Conservation (phyloP, 2,329 filamentous ascomycete species). For the Colletotrichum agaves region DNA sequence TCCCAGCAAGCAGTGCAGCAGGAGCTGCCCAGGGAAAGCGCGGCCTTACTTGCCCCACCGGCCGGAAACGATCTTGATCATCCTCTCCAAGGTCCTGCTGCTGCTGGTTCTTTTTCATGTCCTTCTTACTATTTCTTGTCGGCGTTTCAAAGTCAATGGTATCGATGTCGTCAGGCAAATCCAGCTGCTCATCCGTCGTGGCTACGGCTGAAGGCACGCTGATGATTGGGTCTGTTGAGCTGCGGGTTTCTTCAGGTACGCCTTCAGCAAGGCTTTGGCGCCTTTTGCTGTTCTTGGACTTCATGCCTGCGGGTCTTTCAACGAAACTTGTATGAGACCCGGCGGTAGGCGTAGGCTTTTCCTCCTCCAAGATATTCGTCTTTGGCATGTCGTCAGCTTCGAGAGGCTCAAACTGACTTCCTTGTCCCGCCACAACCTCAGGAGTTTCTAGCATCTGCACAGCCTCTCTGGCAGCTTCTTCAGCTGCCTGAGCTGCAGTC, state of each 20-base stretch:
- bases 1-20: too few species aligned
- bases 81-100: constrained; percentile 10
- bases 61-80: neutral
- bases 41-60: too few species aligned
- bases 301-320: neutral
- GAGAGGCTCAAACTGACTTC: neutral
- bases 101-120: constrained; percentile 45
- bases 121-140: constrained; percentile 41
- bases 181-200: neutral
- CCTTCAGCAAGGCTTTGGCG: constrained; percentile 29
- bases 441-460: neutral
- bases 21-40: neutral
- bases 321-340: neutral
- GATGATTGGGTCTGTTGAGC: neutral
- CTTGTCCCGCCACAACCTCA: neutral
- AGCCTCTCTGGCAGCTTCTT: neutral
- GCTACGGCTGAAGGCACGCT: neutral
- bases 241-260: constrained; percentile 4
- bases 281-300: constrained; percentile 42
- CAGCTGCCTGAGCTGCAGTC: neutral
- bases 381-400: neutral
- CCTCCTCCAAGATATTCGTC: neutral
- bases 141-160: constrained; percentile 19
- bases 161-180: constrained; percentile 1
- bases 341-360: neutral